Conservation (phyloP, 1,284 basidiomycete genomes). For the Mycosarcoma mackinlayi region DNA sequence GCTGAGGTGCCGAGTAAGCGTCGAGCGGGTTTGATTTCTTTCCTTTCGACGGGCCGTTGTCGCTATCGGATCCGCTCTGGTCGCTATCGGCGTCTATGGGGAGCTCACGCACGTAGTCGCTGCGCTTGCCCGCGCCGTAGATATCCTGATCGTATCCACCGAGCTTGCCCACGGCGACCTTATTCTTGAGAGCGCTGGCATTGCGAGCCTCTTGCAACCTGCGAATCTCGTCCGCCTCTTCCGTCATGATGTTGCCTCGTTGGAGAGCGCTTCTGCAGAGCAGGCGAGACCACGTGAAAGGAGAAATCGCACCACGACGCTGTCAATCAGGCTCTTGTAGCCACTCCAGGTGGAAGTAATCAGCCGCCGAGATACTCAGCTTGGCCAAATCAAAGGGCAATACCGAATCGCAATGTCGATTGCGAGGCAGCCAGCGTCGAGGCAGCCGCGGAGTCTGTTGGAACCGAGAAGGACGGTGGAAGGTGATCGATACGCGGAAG, state of each 20-base stretch:
- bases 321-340: too few relatives aligned
- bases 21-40: conserved; percentile 61
- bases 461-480: too few relatives aligned
- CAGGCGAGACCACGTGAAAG: background rate
- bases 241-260: conserved; percentile 24
- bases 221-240: conserved; percentile 52
- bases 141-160: conserved; percentile 56
- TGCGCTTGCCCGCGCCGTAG: conserved; percentile 46
- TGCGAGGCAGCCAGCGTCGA: too few relatives aligned
- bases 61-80: conserved; percentile 49
- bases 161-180: conserved; percentile 45
- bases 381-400: too few relatives aligned
- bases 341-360: too few relatives aligned
- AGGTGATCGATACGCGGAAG: too few relatives aligned
- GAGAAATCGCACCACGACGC: background rate
- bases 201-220: conserved; percentile 51
- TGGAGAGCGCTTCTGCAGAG: background rate
- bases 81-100: conserved; percentile 35
- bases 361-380: background rate
- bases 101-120: conserved; percentile 57
- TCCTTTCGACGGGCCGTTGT: conserved; percentile 17
- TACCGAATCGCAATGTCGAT: too few relatives aligned
- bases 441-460: too few relatives aligned
- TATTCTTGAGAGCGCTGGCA: conserved; percentile 34
- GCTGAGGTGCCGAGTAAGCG: conserved; percentile 82